Percentiles rank a stretch among this genome's conserved stretches.
Conservation (phyloP, 192 early-diverging fungal genomes). For the Borealophlyctis nickersoniae region DNA sequence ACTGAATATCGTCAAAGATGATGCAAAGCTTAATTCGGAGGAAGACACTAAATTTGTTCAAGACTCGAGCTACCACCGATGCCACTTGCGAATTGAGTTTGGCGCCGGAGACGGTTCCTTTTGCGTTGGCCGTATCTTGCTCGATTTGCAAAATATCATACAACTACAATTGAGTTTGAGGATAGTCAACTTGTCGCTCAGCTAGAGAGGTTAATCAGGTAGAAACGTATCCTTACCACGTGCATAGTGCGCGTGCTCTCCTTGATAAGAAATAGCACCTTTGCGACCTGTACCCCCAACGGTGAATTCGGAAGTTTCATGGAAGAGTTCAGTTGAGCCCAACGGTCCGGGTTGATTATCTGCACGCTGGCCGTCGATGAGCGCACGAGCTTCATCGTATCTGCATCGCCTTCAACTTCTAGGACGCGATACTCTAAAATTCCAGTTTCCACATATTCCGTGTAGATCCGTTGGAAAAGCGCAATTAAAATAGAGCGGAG, state of each 20-base stretch:
- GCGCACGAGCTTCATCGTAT: neutral
- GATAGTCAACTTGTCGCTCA: too few species aligned
- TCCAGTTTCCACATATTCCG: constrained; percentile 6
- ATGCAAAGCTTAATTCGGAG: neutral
- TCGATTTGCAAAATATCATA: too few species aligned
- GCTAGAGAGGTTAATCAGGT: too few species aligned
- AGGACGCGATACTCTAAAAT: constrained; percentile 3
- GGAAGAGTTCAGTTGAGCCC: neutral
- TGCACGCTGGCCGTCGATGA: neutral
- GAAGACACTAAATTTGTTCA: neutral
- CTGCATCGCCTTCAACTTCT: neutral
- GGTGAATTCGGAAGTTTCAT: neutral
- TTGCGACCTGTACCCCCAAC: neutral
- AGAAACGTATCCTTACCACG: neutral
- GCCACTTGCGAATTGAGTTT: neutral
- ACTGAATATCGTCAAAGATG: neutral
- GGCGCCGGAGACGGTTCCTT: neutral
- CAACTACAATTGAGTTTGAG: too few species aligned
- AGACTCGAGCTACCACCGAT: neutral
- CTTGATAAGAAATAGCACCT: neutral
- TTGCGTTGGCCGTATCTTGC: neutral
- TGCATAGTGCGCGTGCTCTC: neutral
- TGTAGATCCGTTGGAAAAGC: neutral
- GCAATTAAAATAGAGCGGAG: neutral
- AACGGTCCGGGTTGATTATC: neutral